phyloP scores from a whole-genome alignment of 2,329 filamentous ascomycete species.

The Nakataea oryzae region DNA sequence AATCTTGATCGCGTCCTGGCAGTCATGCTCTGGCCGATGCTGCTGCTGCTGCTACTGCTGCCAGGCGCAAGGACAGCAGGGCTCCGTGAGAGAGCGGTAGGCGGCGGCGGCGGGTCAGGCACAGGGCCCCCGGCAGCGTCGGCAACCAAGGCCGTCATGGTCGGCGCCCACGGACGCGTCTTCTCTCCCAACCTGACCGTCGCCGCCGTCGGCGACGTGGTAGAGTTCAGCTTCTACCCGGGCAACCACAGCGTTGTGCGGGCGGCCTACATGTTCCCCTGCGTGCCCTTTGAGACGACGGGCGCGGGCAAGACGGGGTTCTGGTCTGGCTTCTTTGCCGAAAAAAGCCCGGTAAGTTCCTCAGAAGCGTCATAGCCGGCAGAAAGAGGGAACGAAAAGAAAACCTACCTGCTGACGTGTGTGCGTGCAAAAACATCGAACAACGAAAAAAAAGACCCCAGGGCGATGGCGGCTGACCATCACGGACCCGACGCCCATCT shows the following conservation, averaged over 20 bases:
- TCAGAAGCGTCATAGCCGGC: neutral
- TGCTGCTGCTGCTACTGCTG: no score
- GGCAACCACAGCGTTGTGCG: constrained; percentile 39
- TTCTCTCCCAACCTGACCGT: constrained; percentile 32
- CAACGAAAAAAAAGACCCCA: constrained; percentile 8
- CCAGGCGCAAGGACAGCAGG: no score
- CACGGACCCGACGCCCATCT: constrained; percentile 27
- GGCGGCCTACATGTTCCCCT: constrained; percentile 37
- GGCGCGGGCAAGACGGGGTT: neutral
- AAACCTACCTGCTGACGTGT: neutral
- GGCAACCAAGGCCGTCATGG: constrained; percentile 23
- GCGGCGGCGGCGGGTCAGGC: no score
- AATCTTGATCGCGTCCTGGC: no score
- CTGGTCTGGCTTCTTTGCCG: constrained; percentile 3
- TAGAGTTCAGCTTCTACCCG: constrained; percentile 42
- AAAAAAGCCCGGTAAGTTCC: neutral
- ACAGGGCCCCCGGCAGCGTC: constrained; percentile 1
- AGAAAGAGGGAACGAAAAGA: neutral
- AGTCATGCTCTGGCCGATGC: no score
- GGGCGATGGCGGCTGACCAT: constrained; percentile 30
- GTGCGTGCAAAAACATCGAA: neutral
- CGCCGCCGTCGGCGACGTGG: constrained; percentile 32
- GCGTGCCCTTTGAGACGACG: constrained; percentile 21
- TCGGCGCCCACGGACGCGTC: constrained; percentile 26
- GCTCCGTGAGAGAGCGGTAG: no score